Evolutionary conservation across 192 early-diverging fungal species (phyloP), one percentile per base, ranked within the genome.

Genomic region (Umbelopsis sp.): DNA sequence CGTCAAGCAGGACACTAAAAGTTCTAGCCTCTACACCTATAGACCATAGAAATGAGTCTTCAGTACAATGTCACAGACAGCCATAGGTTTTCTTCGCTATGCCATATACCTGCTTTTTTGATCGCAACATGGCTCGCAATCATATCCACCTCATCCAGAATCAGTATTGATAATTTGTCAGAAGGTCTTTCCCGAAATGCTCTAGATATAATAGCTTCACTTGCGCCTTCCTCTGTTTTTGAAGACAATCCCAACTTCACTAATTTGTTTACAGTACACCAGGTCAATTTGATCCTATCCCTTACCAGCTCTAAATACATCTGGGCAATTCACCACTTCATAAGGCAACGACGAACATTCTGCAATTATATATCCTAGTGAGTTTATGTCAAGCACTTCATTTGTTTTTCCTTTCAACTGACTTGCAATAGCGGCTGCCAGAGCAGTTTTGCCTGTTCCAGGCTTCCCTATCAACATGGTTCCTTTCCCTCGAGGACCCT

Each of bases 71-170:
- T 41, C 37, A 9, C 37, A 41, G 0, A 41, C 5, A 9, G 37
- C 37, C 1, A 41, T 41, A 0, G 0, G 2, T 41, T 41, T 6
- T 4, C 10, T 6, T 41, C 5, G 6, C 37, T 41, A 41, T 41
- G 37, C 5, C 68, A 50, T 21, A 66, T 45, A 53, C 66, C 70
- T 41, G 72, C 74, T 73, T 79, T 81, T 50, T 80, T 76, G 18
- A 67, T 72, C 4, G 75, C 55, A n/a, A 69, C 46, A 15, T 65
- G 49, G 8, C 80, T 73, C 23, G 84, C 74, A 50, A 88, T 75
- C 64, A 88, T 83, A 70, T 88, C 86, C 15, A 85, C 73, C 70
- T 88, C 86, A 50, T 88, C 86, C 5, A 88, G 22, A 41, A 88
- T 79, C 11, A 88, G 22, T n/a, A 87, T 75, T 2, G 85, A 87